Percentiles rank a stretch among this genome's conserved stretches.
Evolutionary conservation across 2,329 filamentous ascomycete genomes (phyloP).

Genomic region (Colletotrichum orchidophilum): DNA sequence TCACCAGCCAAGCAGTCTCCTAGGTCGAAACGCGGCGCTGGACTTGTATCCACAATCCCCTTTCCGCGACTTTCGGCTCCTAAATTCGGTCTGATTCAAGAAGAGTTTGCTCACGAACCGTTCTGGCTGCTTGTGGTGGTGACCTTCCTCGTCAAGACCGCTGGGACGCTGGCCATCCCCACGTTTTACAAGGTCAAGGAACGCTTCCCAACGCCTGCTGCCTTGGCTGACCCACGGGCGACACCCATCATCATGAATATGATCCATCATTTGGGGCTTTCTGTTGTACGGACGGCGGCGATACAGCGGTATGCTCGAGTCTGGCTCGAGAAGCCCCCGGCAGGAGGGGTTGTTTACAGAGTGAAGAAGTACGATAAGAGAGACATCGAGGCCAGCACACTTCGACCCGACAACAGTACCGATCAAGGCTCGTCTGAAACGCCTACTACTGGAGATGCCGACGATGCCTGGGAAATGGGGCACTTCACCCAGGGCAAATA

Average conservation of each 20-base stretch:
- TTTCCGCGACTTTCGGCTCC: constrained; percentile 73
- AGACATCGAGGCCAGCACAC: constrained; percentile 38
- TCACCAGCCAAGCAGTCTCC: constrained; percentile 31
- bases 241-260: constrained; percentile 63
- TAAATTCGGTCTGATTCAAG: constrained; percentile 84
- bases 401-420: not conserved
- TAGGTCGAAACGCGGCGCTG: constrained; percentile 47
- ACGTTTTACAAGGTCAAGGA: constrained; percentile 75
- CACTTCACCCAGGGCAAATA: constrained; percentile 86
- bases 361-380: constrained; percentile 59
- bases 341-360: constrained; percentile 61
- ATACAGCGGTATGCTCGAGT: constrained; percentile 76
- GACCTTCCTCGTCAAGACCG: constrained; percentile 85
- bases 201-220: constrained; percentile 72
- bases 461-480: constrained; percentile 81
- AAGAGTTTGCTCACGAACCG: constrained; percentile 76
- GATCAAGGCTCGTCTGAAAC: constrained; percentile 13
- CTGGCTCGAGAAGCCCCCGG: constrained; percentile 74
- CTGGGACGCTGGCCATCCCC: constrained; percentile 78
- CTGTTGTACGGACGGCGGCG: constrained; percentile 71
- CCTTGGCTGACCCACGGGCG: constrained; percentile 65
- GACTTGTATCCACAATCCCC: constrained; percentile 63
- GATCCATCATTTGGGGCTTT: constrained; percentile 77
- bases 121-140: constrained; percentile 85
- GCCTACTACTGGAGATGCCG: constrained; percentile 29